phyloP scores from a whole-genome alignment of 176 grass and related monocot species.

The Aegilops bicornis region DNA sequence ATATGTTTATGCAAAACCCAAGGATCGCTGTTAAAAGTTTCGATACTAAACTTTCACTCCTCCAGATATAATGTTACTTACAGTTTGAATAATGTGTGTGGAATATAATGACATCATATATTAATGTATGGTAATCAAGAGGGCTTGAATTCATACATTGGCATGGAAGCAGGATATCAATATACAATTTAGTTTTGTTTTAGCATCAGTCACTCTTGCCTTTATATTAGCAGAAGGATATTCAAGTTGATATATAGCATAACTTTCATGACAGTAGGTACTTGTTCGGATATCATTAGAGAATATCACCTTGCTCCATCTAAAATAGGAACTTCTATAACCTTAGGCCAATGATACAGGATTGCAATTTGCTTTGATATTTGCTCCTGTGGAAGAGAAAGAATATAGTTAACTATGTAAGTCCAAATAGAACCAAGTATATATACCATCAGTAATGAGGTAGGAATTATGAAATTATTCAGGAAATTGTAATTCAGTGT shows the following conservation, averaged over 20 bases:
- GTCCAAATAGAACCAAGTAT: neutral
- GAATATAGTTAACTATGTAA: constrained; percentile 6
- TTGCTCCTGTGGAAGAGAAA: constrained; percentile 44
- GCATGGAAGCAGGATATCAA: neutral
- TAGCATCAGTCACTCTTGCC: neutral
- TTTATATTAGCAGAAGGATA: neutral
- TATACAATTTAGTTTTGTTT: neutral
- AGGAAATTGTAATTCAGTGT: neutral
- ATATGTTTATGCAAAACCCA: neutral
- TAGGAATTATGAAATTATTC: neutral
- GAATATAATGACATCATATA: constrained; percentile 3
- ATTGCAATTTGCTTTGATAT: constrained; percentile 79
- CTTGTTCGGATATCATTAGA: neutral
- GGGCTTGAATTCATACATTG: neutral
- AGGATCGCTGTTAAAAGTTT: neutral
- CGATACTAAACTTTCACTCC: neutral
- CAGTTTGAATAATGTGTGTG: neutral
- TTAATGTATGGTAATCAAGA: neutral
- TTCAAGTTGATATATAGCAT: neutral
- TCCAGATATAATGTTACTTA: neutral
- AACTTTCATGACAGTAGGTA: neutral
- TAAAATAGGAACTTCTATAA: constrained; percentile 83
- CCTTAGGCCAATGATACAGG: constrained; percentile 90
- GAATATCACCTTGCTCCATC: constrained; percentile 72
- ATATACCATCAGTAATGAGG: neutral